Percentiles rank a stretch among this genome's conserved stretches.
phyloP scores from a whole-genome alignment of 805 yeast genomes.

The Jamesozyma hellenica region DNA sequence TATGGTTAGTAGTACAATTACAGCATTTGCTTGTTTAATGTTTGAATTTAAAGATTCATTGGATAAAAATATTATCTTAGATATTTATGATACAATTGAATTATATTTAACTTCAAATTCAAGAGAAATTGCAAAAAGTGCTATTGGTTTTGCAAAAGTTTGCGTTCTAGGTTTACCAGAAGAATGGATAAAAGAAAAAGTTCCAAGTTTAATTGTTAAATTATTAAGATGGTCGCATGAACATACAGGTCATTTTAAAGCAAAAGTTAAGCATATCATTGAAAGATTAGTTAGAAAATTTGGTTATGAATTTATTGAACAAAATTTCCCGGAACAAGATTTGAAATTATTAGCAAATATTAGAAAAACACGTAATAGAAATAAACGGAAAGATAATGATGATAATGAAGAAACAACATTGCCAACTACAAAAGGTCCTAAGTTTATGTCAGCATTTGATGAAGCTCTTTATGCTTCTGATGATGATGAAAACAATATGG shows the following conservation, averaged over 20 bases:
- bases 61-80: constrained; percentile 50
- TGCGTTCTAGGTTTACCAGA: constrained; percentile 75
- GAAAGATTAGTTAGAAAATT: constrained; percentile 86
- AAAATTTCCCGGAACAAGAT: constrained; percentile 84
- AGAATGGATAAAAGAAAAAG: constrained; percentile 57
- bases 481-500: constrained; percentile 48
- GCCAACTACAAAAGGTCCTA: constrained; percentile 31
- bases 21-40: constrained; percentile 77
- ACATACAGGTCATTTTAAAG: constrained; percentile 89
- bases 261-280: constrained; percentile 83
- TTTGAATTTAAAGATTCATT: constrained; percentile 73
- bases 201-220: constrained; percentile 56
- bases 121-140: constrained; percentile 87
- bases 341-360: constrained; percentile 73
- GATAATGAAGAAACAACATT: constrained; percentile 8
- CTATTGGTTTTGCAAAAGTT: constrained; percentile 89
- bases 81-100: constrained; percentile 78
- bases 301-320: constrained; percentile 78
- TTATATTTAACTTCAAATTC: constrained; percentile 82
- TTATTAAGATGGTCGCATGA: constrained; percentile 90
- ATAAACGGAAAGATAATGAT: constrained; percentile 52
- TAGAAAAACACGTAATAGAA: constrained; percentile 75
- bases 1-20: constrained; percentile 93
- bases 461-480: constrained; percentile 78
- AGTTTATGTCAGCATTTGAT: constrained; percentile 80